Base-by-base conservation (phyloP, 352 stramenopile species). In the Globisporangium lucens region DNA sequence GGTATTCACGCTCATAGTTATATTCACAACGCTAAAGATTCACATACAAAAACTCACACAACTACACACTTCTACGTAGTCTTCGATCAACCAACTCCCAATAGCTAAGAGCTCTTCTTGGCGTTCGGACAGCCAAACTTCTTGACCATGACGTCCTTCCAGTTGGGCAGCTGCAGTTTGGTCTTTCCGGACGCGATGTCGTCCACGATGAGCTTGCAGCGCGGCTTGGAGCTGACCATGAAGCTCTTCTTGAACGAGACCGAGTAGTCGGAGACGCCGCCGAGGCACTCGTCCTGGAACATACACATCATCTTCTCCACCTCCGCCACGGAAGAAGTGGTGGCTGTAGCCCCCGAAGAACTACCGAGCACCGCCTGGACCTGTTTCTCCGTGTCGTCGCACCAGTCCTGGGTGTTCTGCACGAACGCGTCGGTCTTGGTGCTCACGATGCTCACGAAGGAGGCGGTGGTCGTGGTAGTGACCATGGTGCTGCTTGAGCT, bases 211-310 rank as follows among this genome's bases (percentile, higher is more conserved):
- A 61, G 67, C 46, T 87, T 73, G 61, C 79, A 85, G 22, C 77
- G 75, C 13, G 78, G 73, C 29, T 68, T 66, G 10, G 68, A 66
- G 9, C 75, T 74, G 1, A 74, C 74, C 8, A 70, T 56, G 74
- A 77, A 88, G 7, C 73, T 75, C 1, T 63, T 67, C 65, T 88
- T 87, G 67, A 88, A 87, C 35, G 68, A 64, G 0, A 60, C 59
- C 2, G 79, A 67, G 66, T 87, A 89, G 51, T 86, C 77, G 0
- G 56, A 33, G 0, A 74, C 73, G 15, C 79, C 79, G 12, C 79
- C 79, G 0, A 86, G 70, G 57, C 81, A 89, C 33, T 85, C 66
- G 46, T 85, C 67, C 49, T 88, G 70, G 38, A 81, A 82, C 77
- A 87, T 75, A 41, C 80, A 85, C 60, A 72, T 47, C 71, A 87